phyloP scores from a whole-genome alignment of 192 early-diverging fungal species.

The Coemansia sp. region DNA sequence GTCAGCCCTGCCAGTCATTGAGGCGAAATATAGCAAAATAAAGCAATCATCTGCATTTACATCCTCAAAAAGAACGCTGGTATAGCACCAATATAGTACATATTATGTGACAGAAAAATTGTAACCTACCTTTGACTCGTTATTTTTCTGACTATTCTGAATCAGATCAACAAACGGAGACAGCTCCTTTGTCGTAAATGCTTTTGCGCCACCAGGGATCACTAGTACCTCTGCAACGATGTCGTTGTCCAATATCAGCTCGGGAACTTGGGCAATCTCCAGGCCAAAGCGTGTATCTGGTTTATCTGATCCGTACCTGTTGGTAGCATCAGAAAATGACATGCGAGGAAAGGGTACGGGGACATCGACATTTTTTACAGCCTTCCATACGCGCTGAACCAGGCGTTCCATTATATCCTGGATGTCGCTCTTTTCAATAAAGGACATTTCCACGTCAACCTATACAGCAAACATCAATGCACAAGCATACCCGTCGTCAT shows the following conservation, averaged over 20 bases:
- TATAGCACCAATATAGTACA: too few species aligned
- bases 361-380: conserved; percentile 54
- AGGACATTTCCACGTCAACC: conserved; percentile 90
- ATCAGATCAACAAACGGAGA: conserved; percentile 21
- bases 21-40: too few species aligned
- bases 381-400: conserved; percentile 62
- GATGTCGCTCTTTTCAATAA: conserved; percentile 68
- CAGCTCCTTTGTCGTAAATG: conserved; percentile 28
- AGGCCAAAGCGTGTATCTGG: conserved; percentile 82
- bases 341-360: conserved; percentile 63
- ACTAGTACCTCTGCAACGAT: conserved; percentile 30
- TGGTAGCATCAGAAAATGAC: conserved; percentile 81
- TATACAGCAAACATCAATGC: conserved; percentile 17
- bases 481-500: background rate
- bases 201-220: conserved; percentile 21
- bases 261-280: conserved; percentile 43
- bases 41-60: too few species aligned
- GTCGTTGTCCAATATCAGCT: conserved; percentile 12
- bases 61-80: too few species aligned
- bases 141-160: conserved; percentile 25
- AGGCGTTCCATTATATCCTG: conserved; percentile 70
- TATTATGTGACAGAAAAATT: too few species aligned
- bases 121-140: conserved; percentile 38
- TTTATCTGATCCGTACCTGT: conserved; percentile 84
- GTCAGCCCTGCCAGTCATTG: too few species aligned